Percentiles rank a stretch among this genome's conserved stretches.
Conservation (phyloP, 257 asterid species). For the Nicotiana attenuata region DNA sequence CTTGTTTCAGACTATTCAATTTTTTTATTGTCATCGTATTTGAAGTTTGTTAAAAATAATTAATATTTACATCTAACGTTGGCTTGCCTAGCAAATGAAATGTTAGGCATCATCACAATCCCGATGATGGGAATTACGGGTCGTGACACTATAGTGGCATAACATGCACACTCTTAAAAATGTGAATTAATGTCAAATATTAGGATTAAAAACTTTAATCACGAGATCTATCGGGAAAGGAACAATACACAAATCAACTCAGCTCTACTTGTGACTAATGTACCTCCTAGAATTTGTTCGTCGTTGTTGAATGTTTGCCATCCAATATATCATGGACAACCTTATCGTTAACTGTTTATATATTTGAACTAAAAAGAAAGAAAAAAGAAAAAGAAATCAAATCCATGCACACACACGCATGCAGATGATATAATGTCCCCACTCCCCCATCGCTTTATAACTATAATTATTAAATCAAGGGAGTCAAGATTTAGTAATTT, state of each 20-base stretch:
- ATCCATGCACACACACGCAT: background rate
- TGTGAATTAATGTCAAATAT: no score
- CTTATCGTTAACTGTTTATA: background rate
- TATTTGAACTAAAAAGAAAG: background rate
- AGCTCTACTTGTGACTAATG: no score
- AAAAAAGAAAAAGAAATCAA: background rate
- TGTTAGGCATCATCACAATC: fast-evolving
- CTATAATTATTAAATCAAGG: background rate
- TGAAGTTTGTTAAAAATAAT: no score
- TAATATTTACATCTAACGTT: no score
- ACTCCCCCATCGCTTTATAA: background rate
- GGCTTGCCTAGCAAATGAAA: no score
- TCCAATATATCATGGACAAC: background rate
- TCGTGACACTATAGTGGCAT: no score
- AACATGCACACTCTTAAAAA: no score
- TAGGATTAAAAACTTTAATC: no score
- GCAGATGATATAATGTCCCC: background rate
- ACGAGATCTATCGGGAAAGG: no score
- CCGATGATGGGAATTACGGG: fast-evolving
- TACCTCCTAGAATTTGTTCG: background rate
- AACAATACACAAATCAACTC: no score
- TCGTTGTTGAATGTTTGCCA: background rate
- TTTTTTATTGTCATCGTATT: no score
- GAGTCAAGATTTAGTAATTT: conserved; percentile 1
- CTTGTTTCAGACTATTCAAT: no score